phyloP scores from a whole-genome alignment of 2,329 filamentous ascomycete species.

The Proliferodiscus dingleyae region DNA sequence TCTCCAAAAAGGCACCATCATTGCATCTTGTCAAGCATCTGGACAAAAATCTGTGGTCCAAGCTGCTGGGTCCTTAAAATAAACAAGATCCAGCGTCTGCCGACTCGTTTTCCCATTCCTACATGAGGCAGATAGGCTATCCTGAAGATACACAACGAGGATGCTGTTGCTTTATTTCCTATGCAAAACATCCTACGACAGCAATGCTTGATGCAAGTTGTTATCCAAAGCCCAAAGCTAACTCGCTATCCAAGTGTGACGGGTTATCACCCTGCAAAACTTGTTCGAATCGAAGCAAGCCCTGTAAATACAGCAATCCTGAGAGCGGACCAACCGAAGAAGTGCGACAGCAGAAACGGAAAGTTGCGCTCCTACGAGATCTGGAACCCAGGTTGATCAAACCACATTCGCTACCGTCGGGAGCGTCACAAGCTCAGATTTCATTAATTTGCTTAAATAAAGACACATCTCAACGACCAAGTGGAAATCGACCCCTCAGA shows the following conservation, averaged over 20 bases:
- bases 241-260: constrained; percentile 15
- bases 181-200: not conserved
- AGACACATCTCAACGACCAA: not conserved
- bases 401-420: no score
- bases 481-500: not conserved
- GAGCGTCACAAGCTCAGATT: no score
- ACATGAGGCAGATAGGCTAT: no score
- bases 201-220: not conserved
- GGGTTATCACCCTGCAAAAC: constrained; percentile 49
- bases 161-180: no score
- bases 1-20: no score
- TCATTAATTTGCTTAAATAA: no score
- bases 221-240: constrained; percentile 33
- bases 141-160: no score
- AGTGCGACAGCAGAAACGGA: constrained; percentile 17
- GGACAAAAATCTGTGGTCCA: no score
- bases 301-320: constrained; percentile 39
- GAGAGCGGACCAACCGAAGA: constrained; percentile 27
- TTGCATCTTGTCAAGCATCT: no score
- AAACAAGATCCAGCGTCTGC: no score
- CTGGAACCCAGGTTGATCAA: not conserved
- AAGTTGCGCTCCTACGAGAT: constrained; percentile 11
- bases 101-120: no score
- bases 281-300: constrained; percentile 48
- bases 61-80: no score